These are phyloP conservation scores for Pichia paraexigua DNA, from an alignment of 805 yeast species.

Conservation along the genomic window DNA sequence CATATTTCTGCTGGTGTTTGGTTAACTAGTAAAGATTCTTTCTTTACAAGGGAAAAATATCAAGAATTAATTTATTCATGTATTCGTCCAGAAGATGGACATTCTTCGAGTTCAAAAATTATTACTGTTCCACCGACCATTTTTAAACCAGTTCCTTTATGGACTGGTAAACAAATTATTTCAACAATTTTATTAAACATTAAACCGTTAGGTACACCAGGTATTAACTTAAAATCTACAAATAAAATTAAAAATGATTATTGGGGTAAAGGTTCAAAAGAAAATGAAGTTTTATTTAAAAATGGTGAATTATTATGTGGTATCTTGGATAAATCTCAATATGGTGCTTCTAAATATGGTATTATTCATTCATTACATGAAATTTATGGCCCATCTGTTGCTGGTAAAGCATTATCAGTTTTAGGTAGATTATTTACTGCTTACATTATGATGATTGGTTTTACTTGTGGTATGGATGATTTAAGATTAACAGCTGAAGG, in stretches of 20 bases:
- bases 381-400: slow-evolving; percentile 84
- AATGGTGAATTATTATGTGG: slow-evolving; percentile 88
- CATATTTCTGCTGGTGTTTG: slow-evolving; percentile 98
- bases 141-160: slow-evolving; percentile 75
- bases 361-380: slow-evolving; percentile 94
- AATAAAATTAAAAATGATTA: slow-evolving; percentile 91
- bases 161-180: slow-evolving; percentile 98
- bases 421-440: slow-evolving; percentile 92
- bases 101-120: slow-evolving; percentile 60
- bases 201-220: slow-evolving; percentile 82
- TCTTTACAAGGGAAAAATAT: slow-evolving; percentile 84
- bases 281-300: slow-evolving; percentile 77
- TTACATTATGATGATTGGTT: slow-evolving; percentile 84
- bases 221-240: slow-evolving; percentile 72
- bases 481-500: slow-evolving; percentile 87
- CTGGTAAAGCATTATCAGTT: slow-evolving; percentile 86
- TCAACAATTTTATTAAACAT: slow-evolving; percentile 86
- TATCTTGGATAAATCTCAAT: slow-evolving; percentile 94
- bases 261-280: slow-evolving; percentile 83
- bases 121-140: slow-evolving; percentile 86
- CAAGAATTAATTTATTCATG: slow-evolving; percentile 93
- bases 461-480: slow-evolving; percentile 99
- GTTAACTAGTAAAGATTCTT: slow-evolving; percentile 89
- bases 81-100: slow-evolving; percentile 96
- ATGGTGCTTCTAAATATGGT: slow-evolving; percentile 97